Conservation (phyloP, 1,284 basidiomycete species). For the Cutaneotrichosporon daszewskae region DNA sequence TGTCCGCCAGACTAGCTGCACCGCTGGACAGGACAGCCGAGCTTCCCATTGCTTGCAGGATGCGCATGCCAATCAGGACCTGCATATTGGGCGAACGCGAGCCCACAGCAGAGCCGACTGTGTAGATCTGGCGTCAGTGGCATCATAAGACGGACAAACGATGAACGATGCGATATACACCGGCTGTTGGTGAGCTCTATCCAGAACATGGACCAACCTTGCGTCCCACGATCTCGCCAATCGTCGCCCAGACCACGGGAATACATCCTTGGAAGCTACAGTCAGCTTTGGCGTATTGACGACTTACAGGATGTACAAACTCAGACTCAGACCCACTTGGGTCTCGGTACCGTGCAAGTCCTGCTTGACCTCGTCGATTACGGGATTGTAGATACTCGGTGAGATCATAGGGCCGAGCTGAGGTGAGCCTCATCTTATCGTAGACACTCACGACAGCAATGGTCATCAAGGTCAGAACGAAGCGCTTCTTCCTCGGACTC, state of each 20-base stretch:
- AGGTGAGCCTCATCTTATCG: neutral
- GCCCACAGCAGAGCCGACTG: conserved; percentile 60
- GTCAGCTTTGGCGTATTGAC: neutral
- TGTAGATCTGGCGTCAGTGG: conserved; percentile 52
- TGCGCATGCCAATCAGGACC: conserved; percentile 58
- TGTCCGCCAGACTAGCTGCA: conserved; percentile 69
- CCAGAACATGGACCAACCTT: conserved; percentile 53
- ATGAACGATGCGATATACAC: conserved; percentile 60
- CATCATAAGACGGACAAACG: conserved; percentile 37
- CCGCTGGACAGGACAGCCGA: conserved; percentile 72
- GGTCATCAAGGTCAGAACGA: conserved; percentile 33
- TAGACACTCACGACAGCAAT: conserved; percentile 31
- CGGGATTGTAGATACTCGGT: conserved; percentile 45
- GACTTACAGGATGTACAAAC: conserved; percentile 63
- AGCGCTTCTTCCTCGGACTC: conserved; percentile 59
- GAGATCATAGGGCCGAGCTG: conserved; percentile 63
- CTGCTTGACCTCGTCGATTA: conserved; percentile 59
- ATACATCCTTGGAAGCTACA: conserved; percentile 39
- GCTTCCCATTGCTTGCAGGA: conserved; percentile 53
- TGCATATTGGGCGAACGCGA: conserved; percentile 59
- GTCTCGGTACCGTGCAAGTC: conserved; percentile 61
- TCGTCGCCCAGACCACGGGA: conserved; percentile 38
- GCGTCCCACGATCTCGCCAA: conserved; percentile 70
- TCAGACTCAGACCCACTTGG: conserved; percentile 67
- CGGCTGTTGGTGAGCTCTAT: conserved; percentile 46